Percentiles rank a stretch among this genome's conserved stretches.
Conservation (phyloP, 345 rosid genomes). For the Bretschneidera sinensis region DNA sequence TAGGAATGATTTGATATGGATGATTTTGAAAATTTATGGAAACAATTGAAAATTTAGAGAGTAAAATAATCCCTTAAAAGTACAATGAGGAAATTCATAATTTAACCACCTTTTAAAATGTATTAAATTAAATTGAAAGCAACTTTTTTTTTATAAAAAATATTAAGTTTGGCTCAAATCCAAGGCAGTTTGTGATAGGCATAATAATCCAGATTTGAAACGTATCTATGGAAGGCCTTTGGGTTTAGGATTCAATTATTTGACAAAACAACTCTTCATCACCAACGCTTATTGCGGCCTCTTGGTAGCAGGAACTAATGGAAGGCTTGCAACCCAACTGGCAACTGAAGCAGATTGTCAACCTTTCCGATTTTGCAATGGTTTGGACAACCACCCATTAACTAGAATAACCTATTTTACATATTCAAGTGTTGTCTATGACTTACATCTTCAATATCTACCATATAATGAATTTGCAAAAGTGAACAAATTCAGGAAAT, state of each 20-base stretch:
- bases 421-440: slow-evolving; percentile 9
- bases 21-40: too few relatives aligned
- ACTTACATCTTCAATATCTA: too few relatives aligned
- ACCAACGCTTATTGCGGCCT: slow-evolving; percentile 19
- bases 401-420: slow-evolving; percentile 11
- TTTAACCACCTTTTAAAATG: too few relatives aligned
- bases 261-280: slow-evolving; percentile 14
- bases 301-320: slow-evolving; percentile 7
- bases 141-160: too few relatives aligned
- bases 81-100: too few relatives aligned
- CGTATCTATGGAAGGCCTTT: slow-evolving; percentile 20
- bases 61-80: too few relatives aligned
- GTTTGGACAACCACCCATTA: slow-evolving; percentile 8
- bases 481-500: too few relatives aligned
- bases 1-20: too few relatives aligned
- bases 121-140: too few relatives aligned
- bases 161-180: too few relatives aligned
- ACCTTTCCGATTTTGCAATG: slow-evolving; percentile 14
- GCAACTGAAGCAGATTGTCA: slow-evolving; percentile 11
- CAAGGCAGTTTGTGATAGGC: slow-evolving; percentile 11
- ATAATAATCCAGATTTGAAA: background rate
- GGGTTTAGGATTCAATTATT: slow-evolving; percentile 12
- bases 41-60: too few relatives aligned
- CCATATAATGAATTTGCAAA: too few relatives aligned
- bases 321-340: slow-evolving; percentile 12